Evolutionary conservation across 2,329 filamentous ascomycete genomes (phyloP), one percentile per base, ranked within the genome.

Genomic region (Hypoxylon sp.): DNA sequence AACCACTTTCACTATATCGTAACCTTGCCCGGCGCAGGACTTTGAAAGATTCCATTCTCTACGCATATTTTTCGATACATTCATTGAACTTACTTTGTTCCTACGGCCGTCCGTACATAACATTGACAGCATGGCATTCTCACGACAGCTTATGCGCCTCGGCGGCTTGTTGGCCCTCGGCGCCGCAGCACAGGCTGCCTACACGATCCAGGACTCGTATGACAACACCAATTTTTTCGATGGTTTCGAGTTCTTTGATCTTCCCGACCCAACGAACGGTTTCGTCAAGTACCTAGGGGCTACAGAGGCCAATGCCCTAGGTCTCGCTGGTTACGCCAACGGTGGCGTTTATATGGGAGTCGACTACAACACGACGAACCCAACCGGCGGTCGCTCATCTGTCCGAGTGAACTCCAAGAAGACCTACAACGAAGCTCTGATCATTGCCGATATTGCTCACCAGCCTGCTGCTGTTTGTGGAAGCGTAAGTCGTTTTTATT

Each of bases 381-480:
- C 86, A 0, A 74, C 81, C 30, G 82, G 81, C 3, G 92, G 93
- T 37, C 91, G 93, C 46, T 82, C 84, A 53, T 94, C 91, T 25
- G 89, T 94, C 33, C 90, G 93, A 17, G 81, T 97, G 13, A 82
- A 86, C 35, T 92, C 91, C 75, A 89, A 87, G 69, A 87, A 89
- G 72, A 80, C 85, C 17, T 95, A 91, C 81, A 90, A 85, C 44
- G 85, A 88, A 70, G 92, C 91, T 11, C 86, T 95, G 60, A 88
- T 95, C 78, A 84, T 95, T 49, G 84, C 91, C 61, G 92, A 95
- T 76, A 87, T 94, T 64, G 85, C 83, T 8, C 92, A 95, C 78
- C 94, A 94, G 89, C 92, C 92, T n/a, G 85, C 85, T 20, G 88
- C 88, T 46, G 82, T 84, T 67, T 94, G 92, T 75, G 92, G 92